These are phyloP conservation scores for Blastocystis sp. DNA, from an alignment of 352 stramenopile species.

Conservation along the genomic window DNA sequence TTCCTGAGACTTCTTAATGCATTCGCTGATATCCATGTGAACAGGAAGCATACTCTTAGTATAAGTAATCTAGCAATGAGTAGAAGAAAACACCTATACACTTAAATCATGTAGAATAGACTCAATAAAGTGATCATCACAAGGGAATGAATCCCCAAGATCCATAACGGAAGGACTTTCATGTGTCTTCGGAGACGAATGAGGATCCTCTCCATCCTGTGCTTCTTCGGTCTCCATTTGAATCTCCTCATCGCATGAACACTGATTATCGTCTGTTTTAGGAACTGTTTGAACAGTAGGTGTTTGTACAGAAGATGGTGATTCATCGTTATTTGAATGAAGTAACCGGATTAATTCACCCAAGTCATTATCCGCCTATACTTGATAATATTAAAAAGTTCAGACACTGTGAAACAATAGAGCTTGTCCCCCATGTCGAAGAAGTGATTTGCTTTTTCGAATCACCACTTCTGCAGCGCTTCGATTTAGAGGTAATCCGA, in stretches of 20 bases:
- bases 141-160: background rate
- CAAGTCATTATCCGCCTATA: conserved; percentile 39
- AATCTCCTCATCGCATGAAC: background rate
- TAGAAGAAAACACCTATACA: background rate
- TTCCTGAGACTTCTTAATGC: background rate
- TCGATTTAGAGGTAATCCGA: conserved; percentile 38
- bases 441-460: conserved; percentile 45
- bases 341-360: conserved; percentile 25
- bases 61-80: background rate
- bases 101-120: background rate
- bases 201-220: background rate
- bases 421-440: conserved; percentile 38
- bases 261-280: background rate
- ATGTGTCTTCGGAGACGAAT: background rate
- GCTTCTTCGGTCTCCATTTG: background rate
- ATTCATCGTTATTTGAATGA: conserved; percentile 1
- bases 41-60: background rate
- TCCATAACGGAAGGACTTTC: background rate
- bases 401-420: conserved; percentile 17
- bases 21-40: conserved; percentile 31
- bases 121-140: conserved; percentile 14
- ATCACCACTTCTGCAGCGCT: conserved; percentile 27
- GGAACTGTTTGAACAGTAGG: background rate
- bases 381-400: background rate
- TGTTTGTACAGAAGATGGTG: background rate